Evolutionary conservation across 257 asterid genomes (phyloP).

Genomic region (Rhazya stricta): DNA sequence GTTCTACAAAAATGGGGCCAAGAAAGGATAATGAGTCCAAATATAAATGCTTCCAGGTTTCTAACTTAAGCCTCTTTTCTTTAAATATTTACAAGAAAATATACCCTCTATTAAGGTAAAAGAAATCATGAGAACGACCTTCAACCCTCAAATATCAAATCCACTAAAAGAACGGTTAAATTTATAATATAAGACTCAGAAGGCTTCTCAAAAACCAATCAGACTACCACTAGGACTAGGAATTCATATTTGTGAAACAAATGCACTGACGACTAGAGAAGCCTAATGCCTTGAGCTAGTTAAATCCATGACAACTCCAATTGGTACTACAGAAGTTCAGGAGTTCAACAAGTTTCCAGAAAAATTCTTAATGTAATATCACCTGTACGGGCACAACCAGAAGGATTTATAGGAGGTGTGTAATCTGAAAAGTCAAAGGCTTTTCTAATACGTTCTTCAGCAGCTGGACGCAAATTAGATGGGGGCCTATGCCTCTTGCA

Average conservation of each 20-base stretch:
- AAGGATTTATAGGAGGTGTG: slow-evolving; percentile 63
- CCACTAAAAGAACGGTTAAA: neutral
- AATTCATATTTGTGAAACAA: neutral
- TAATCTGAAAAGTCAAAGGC: slow-evolving; percentile 49
- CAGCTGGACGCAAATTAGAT: slow-evolving; percentile 52
- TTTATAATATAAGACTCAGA: neutral
- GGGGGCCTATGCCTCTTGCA: slow-evolving; percentile 83
- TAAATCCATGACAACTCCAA: too few relatives aligned
- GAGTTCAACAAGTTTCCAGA: neutral
- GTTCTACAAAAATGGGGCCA: slow-evolving; percentile 47
- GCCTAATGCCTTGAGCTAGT: too few relatives aligned
- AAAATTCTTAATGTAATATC: slow-evolving; percentile 12
- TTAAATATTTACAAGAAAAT: neutral
- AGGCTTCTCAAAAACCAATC: neutral
- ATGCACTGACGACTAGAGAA: too few relatives aligned
- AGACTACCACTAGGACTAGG: neutral
- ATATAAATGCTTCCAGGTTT: neutral
- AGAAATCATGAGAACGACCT: neutral
- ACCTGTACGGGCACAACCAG: slow-evolving; percentile 98
- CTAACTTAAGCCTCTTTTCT: neutral
- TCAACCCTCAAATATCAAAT: neutral
- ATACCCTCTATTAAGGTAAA: neutral
- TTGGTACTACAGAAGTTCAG: neutral
- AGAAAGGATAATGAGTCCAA: slow-evolving; percentile 33
- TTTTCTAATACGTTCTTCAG: slow-evolving; percentile 45